A percentile compares a stretch with the other conserved stretches of the same genome.
Evolutionary conservation across 2,329 filamentous ascomycete genomes (phyloP).

Genomic region (Penicillium fuscoglaucum): DNA sequence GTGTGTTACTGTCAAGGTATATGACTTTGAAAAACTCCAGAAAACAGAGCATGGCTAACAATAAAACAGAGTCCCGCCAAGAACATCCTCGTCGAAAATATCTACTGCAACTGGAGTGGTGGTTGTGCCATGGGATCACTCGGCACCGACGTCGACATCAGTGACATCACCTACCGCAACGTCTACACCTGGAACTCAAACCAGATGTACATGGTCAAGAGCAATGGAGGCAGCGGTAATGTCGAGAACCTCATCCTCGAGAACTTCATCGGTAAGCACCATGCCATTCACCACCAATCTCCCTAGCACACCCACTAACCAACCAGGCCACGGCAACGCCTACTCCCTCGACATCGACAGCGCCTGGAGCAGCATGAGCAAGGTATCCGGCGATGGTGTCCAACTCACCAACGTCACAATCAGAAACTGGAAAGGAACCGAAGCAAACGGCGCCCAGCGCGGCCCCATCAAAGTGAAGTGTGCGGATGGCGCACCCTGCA

Average conservation of each 20-base stretch:
- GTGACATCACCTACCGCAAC: neutral
- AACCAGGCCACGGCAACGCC: neutral
- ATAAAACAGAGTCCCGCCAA: neutral
- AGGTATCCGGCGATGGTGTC: neutral
- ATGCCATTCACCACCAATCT: neutral
- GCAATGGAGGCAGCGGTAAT: neutral
- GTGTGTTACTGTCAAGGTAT: neutral
- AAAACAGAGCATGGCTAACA: neutral
- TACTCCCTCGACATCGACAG: neutral
- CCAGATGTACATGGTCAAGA: neutral
- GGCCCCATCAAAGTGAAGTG: neutral
- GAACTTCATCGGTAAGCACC: neutral
- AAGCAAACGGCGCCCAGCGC: neutral
- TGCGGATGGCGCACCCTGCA: neutral
- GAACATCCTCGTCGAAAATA: neutral
- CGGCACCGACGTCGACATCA: neutral
- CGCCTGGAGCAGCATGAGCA: neutral
- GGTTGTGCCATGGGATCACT: neutral
- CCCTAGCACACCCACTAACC: neutral
- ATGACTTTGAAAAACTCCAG: neutral
- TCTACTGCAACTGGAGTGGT: neutral
- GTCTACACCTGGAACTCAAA: neutral
- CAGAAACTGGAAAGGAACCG: neutral
- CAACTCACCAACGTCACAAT: neutral
- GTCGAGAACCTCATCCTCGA: neutral